Base-by-base conservation (phyloP, 768 basidiomycete species). In the Crassisporium funariophilum region DNA sequence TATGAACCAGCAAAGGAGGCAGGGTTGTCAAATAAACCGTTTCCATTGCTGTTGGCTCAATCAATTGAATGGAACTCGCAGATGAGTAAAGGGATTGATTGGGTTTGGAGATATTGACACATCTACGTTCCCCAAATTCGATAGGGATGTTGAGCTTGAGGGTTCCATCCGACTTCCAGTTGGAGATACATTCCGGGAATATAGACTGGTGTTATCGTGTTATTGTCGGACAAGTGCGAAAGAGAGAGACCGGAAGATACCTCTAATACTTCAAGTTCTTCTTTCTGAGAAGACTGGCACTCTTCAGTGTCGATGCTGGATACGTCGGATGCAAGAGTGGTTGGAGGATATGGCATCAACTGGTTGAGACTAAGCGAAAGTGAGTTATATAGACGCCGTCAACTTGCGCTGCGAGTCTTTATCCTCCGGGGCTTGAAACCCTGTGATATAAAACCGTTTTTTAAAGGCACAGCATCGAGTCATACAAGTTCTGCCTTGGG, bases 171-270 rank as follows among this genome's bases (percentile, higher is more conserved):
- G 62, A 55, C 17, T 63, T 63, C 37, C 69, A 61, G 45, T 68
- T 75, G 4, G 79, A 76, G 29, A 86, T 53, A 58, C 72, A 88
- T 59, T 88, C 84, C 27, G 88, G 88, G 60, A 83, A 86, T 35
- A 90, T 90, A n/a, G 88, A 82, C 88, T 90, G 29, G n/a, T n/a
- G n/a, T n/a, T n/a, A n/a, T n/a, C n/a, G n/a, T n/a, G n/a, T n/a
- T n/a, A n/a, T n/a, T n/a, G 15, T 22, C 20, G 29, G 13, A 35
- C 13, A 27, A n/a, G n/a, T n/a, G n/a, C n/a, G n/a, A n/a, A n/a
- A n/a, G n/a, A n/a, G n/a, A n/a, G 10, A 15, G 10, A 13, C 15
- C 10, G 25, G 43, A 42, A 60, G 70, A 25, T 50, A 82, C 85
- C 75, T 81, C 74, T 17, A 87, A 56, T 16, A 85, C 83, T 48